phyloP scores from a whole-genome alignment of 805 yeast species.

The Danielia reshetovae region DNA sequence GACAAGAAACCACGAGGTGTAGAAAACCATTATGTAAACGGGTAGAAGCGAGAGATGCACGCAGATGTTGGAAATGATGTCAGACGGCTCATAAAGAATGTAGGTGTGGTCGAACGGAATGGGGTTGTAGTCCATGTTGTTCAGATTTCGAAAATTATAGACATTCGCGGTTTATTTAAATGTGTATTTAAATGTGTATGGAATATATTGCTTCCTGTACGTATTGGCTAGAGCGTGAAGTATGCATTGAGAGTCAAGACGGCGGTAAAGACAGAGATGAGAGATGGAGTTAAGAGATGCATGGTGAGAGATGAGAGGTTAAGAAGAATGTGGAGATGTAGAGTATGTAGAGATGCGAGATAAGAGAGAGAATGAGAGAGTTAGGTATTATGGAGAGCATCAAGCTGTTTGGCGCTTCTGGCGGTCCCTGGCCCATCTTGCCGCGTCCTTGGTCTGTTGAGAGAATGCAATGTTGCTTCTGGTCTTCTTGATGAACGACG shows the following conservation, averaged over 20 bases:
- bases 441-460: slow-evolving; percentile 78
- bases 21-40: slow-evolving; percentile 69
- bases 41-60: slow-evolving; percentile 82
- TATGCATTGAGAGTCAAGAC: not conserved
- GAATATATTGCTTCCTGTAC: too few species aligned
- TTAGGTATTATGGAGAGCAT: not conserved
- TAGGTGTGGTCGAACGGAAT: slow-evolving; percentile 83
- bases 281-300: slow-evolving; percentile 5
- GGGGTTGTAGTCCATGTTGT: slow-evolving; percentile 8
- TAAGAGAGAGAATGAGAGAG: slow-evolving; percentile 2
- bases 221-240: slow-evolving; percentile 1
- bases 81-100: slow-evolving; percentile 71
- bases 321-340: slow-evolving; percentile 2
- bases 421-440: slow-evolving; percentile 95
- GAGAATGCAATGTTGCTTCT: slow-evolving; percentile 60
- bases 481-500: slow-evolving; percentile 69
- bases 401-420: slow-evolving; percentile 43
- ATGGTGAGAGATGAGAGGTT: slow-evolving; percentile 3
- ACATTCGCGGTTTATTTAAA: not conserved
- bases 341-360: slow-evolving; percentile 8
- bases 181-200: too few species aligned
- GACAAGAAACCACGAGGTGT: slow-evolving; percentile 77
- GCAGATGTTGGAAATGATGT: slow-evolving; percentile 50
- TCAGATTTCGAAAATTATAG: not conserved
- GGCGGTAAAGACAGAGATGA: slow-evolving; percentile 1